phyloP scores from a whole-genome alignment of 1,284 basidiomycete genomes.

The Naganishia sp. region DNA sequence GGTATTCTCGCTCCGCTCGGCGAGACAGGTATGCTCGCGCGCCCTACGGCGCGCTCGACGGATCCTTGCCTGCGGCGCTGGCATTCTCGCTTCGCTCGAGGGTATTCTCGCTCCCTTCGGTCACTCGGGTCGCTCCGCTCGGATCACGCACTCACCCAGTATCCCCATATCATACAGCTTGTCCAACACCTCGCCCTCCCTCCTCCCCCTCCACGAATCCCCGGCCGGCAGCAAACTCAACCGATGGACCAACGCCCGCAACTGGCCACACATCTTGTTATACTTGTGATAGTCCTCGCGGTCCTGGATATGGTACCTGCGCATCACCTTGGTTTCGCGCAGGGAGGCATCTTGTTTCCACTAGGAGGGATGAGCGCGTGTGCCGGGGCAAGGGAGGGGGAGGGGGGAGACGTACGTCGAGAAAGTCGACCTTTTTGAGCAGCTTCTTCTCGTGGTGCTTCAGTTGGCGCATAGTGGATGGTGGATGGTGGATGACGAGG shows the following conservation, averaged over 20 bases:
- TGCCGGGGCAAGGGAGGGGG: neutral
- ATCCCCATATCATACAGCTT: conserved; percentile 98
- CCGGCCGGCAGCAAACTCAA: conserved; percentile 83
- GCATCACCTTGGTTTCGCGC: conserved; percentile 92
- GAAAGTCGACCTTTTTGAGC: conserved; percentile 91
- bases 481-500: neutral
- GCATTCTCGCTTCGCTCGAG: neutral
- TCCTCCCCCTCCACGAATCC: conserved; percentile 82
- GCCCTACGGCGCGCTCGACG: neutral
- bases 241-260: conserved; percentile 83
- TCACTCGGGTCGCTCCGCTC: neutral
- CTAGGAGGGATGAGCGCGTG: conserved; percentile 57
- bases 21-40: neutral
- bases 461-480: conserved; percentile 77
- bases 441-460: conserved; percentile 93
- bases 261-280: conserved; percentile 89
- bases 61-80: neutral
- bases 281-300: conserved; percentile 97
- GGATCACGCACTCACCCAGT: conserved; percentile 60
- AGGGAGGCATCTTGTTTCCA: conserved; percentile 96
- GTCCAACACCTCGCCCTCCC: conserved; percentile 82
- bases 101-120: conserved; percentile 7
- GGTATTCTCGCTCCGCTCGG: neutral
- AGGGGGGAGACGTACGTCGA: conserved; percentile 64
- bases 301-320: conserved; percentile 91